A percentile compares a stretch with the other conserved stretches of the same genome.
phyloP scores from a whole-genome alignment of 2,329 filamentous ascomycete species.

The Fusarium sp. region DNA sequence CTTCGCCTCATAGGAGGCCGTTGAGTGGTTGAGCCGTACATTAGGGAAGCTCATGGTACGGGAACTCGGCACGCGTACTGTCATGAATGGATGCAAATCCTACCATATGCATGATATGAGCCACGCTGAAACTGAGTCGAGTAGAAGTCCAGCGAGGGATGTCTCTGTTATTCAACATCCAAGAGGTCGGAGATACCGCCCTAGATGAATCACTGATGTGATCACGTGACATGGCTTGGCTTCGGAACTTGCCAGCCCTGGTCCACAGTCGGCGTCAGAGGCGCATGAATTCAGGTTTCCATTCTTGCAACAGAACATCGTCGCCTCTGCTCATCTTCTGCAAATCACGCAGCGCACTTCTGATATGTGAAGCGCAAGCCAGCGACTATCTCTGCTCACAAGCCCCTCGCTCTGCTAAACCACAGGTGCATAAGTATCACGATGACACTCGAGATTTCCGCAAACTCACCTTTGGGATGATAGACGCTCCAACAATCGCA shows the following conservation, averaged over 20 bases:
- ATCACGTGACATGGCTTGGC: slow-evolving; percentile 32
- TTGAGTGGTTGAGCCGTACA: slow-evolving; percentile 3
- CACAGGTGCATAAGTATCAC: slow-evolving; percentile 60
- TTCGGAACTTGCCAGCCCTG: slow-evolving; percentile 5
- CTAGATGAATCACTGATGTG: not conserved
- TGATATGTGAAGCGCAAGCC: slow-evolving; percentile 44
- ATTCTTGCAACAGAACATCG: slow-evolving; percentile 8
- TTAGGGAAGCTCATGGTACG: not conserved
- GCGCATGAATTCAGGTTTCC: slow-evolving; percentile 20
- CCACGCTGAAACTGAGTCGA: too few species aligned
- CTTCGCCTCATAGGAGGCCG: slow-evolving; percentile 43
- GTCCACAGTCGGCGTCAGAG: slow-evolving; percentile 25
- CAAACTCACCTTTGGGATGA: slow-evolving; percentile 59
- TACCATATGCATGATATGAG: not conserved
- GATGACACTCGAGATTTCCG: slow-evolving; percentile 52
- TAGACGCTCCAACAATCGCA: slow-evolving; percentile 47
- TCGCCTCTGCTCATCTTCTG: slow-evolving; percentile 17
- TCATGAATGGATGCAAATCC: not conserved
- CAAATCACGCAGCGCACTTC: slow-evolving; percentile 29
- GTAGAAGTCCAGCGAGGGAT: too few species aligned
- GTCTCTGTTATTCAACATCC: too few species aligned
- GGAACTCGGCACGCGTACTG: not conserved
- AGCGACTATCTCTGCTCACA: slow-evolving; percentile 29
- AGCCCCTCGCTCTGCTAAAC: slow-evolving; percentile 47
- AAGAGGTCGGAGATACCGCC: not conserved